These are phyloP conservation scores for Phytophthora aleatoria DNA, from an alignment of 352 stramenopile species.

Conservation along the genomic window DNA sequence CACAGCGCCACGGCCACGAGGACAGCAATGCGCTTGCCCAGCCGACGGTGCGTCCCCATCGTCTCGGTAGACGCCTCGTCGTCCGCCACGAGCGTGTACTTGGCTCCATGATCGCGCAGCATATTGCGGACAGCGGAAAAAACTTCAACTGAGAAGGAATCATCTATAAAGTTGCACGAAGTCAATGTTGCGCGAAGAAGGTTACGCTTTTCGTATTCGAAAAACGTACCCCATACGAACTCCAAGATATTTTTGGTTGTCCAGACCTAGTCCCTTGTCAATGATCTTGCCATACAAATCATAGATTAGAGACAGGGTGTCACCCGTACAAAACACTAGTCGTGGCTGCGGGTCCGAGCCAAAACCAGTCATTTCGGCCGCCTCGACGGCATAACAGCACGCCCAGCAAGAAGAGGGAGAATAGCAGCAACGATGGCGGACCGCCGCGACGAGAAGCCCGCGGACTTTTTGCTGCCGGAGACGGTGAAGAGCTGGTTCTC, in stretches of 20 bases:
- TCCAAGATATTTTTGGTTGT: constrained; percentile 6
- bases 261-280: constrained; percentile 4
- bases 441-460: constrained; percentile 83
- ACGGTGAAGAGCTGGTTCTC: constrained; percentile 90
- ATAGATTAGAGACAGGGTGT: constrained; percentile 35
- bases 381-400: constrained; percentile 11
- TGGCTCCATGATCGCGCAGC: constrained; percentile 15
- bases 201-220: too few species aligned
- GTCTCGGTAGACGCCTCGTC: constrained; percentile 16
- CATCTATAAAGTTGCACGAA: constrained; percentile 1
- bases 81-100: constrained; percentile 30
- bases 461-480: constrained; percentile 88
- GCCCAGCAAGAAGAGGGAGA: constrained; percentile 5
- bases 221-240: constrained; percentile 17
- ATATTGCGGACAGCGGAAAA: constrained; percentile 19
- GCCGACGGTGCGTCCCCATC: background rate
- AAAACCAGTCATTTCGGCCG: constrained; percentile 60
- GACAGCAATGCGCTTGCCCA: constrained; percentile 15
- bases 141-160: constrained; percentile 28
- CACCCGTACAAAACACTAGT: constrained; percentile 33
- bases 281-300: constrained; percentile 3
- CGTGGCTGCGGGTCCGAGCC: constrained; percentile 23
- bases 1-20: constrained; percentile 19
- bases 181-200: background rate
- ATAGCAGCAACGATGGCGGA: constrained; percentile 43